Evolutionary conservation across 495 filamentous ascomycete species (phyloP), one percentile per base, ranked within the genome.

Genomic region (Aspergillus saccharolyticus): DNA sequence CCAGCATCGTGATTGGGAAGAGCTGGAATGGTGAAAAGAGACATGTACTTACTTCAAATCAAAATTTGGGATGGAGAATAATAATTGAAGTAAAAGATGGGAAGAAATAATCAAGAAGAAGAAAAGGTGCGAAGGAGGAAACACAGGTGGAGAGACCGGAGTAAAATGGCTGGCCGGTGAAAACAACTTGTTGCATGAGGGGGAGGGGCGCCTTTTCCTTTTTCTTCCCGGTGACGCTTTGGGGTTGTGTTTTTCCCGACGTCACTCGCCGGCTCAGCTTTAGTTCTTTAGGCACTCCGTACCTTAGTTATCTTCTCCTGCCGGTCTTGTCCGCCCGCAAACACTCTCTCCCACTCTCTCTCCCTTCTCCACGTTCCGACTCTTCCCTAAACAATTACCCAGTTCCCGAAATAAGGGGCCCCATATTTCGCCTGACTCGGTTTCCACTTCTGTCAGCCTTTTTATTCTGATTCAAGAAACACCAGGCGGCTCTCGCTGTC

Each of bases 181-280:
- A 67, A 49, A 60, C 39, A 56, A 39, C 17, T 7, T 44, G 45
- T 22, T 55, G 54, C 19, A 54, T 16, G 20, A 55, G 57, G 42
- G 58, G 62, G 63, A 72, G 71, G 68, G 70, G 70, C 67, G 57
- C 50, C 59, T 19, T 12, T 42, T 20, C 20, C 12, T 42, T 18
- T 50, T 56, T 52, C 28, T 50, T 66, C 61, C 65, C 73, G 71
- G 71, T 74, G 73, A 73, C 73, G 67, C 68, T 73, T 76, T 73
- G 65, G 66, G 70, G 56, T 24, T 21, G 44, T 48, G 51, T 57
- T 57, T 39, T 28, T 60, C 33, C 33, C 33, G 33, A 39, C 33
- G 28, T 56, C 45, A 20, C 55, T 54, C 47, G 18, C 25, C 51
- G 28, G 66, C 67, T 72, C 70, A 69, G 72, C 69, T 69, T 52